Evolutionary conservation across 805 yeast genomes (phyloP), one percentile per base, ranked within the genome.

Genomic region (Metschnikowia orientalis): DNA sequence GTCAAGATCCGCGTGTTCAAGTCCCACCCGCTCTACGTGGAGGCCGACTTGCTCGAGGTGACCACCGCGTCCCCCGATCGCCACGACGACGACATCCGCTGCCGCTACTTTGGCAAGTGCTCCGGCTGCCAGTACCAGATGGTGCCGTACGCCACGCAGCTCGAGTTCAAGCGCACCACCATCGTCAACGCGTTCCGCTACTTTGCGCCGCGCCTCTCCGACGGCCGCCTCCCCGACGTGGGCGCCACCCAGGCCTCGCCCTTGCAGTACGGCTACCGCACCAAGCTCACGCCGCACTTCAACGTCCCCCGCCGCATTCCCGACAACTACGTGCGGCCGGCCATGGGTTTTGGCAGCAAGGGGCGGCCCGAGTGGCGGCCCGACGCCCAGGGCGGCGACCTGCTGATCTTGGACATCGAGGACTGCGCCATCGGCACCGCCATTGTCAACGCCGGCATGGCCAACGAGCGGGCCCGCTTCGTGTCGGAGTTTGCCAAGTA

Each of bases 221-320:
- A 54, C 8, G 61, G 59, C 0, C 52, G 61, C 27, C 54, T 85
- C 12, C 96, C 96, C 0, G 63, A 47, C 6, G 64, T 90, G 21
- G 72, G 71, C 2, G 59, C 66, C 2, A 85, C 95, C 0, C 73
- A 81, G 23, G 73, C 79, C 5, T 84, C 95, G 8, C 98, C 98
- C 4, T 61, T 77, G 36, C 71, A 79, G 45, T 83, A 71, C 54
- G 68, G 70, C 22, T 92, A 92, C 59, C 71, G 98, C 54, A 92
- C 98, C 0, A 92, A 92, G 54, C 70, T 92, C 25, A 92, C 98
- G 0, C 98, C 98, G 4, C 98, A 92, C 61, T 92, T 89, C 59
- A 88, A 83, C 50, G 61, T 85, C 23, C 92, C 94, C 15, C 72
- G 77, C 50, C 64, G 59, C 28, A 61, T 61, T 31, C 63, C 67